phyloP scores from a whole-genome alignment of 176 grass and related monocot species.

The Oryza brachyantha region DNA sequence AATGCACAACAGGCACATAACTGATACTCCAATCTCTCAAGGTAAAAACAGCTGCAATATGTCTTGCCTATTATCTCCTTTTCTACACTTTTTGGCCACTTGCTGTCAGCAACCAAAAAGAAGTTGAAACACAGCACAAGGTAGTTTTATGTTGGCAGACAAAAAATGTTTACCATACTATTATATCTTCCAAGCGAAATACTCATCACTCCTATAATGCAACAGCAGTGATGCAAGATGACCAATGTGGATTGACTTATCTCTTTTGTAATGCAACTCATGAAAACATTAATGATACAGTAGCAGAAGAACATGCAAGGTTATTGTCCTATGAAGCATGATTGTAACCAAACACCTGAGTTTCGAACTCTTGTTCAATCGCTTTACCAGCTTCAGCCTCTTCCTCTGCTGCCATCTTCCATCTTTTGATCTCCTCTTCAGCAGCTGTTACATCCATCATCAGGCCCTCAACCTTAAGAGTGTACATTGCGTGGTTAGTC shows the following conservation, averaged over 20 bases:
- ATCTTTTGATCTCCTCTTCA: conserved; percentile 96
- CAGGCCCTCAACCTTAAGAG: conserved; percentile 82
- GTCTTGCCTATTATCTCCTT: too few relatives aligned
- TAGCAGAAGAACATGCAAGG: background rate
- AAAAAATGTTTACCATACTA: background rate
- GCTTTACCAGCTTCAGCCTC: conserved; percentile 88
- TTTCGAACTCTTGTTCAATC: conserved; percentile 80
- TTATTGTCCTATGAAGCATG: background rate
- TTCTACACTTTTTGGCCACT: background rate
- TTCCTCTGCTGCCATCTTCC: conserved; percentile 93
- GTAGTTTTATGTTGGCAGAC: background rate
- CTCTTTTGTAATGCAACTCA: background rate
- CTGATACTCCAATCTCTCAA: background rate
- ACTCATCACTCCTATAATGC: background rate
- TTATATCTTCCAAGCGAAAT: conserved; percentile 17
- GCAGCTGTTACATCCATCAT: conserved; percentile 91
- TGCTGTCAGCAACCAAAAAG: background rate
- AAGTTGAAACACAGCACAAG: background rate
- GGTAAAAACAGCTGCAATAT: background rate
- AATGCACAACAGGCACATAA: background rate
- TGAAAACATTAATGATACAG: background rate
- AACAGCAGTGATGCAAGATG: background rate
- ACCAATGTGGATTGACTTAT: background rate
- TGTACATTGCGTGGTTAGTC: background rate
- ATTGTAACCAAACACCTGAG: conserved; percentile 55